Percentiles rank a stretch among this genome's conserved stretches.
Evolutionary conservation across 495 filamentous ascomycete species (phyloP).

Genomic region (Neurospora sublineolata): DNA sequence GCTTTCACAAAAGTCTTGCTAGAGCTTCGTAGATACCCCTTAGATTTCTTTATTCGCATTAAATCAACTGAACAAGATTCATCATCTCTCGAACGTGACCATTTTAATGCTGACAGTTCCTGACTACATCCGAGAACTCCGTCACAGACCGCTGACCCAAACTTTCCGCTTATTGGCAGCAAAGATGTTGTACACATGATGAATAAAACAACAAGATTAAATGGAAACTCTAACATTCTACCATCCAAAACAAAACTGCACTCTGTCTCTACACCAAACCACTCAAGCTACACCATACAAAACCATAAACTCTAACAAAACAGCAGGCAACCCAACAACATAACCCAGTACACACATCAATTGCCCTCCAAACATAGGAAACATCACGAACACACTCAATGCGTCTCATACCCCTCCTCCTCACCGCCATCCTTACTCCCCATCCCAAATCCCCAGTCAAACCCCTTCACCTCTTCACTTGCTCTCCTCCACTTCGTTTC

Average conservation of each 20-base stretch:
- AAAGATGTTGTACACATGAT: no score
- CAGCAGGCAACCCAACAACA: not conserved
- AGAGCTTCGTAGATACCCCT: not conserved
- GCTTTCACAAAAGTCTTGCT: not conserved
- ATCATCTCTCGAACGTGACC: not conserved
- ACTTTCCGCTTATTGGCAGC: no score
- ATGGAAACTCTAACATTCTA: not conserved
- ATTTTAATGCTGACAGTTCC: not conserved
- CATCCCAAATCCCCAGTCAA: not conserved
- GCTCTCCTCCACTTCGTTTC: not conserved
- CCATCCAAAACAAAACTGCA: not conserved
- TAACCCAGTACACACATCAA: not conserved
- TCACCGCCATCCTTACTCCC: not conserved
- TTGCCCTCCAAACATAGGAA: not conserved
- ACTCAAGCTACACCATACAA: not conserved
- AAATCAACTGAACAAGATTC: not conserved
- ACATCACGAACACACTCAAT: not conserved
- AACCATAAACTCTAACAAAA: not conserved
- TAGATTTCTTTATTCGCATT: not conserved
- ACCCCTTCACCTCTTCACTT: not conserved
- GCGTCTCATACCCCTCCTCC: not conserved
- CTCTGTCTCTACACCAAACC: not conserved
- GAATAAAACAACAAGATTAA: not conserved
- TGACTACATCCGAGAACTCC: not conserved
- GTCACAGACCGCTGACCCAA: no score